Evolutionary conservation across 768 basidiomycete genomes (phyloP), one percentile per base, ranked within the genome.

Genomic region (Leccinum barrowsii): DNA sequence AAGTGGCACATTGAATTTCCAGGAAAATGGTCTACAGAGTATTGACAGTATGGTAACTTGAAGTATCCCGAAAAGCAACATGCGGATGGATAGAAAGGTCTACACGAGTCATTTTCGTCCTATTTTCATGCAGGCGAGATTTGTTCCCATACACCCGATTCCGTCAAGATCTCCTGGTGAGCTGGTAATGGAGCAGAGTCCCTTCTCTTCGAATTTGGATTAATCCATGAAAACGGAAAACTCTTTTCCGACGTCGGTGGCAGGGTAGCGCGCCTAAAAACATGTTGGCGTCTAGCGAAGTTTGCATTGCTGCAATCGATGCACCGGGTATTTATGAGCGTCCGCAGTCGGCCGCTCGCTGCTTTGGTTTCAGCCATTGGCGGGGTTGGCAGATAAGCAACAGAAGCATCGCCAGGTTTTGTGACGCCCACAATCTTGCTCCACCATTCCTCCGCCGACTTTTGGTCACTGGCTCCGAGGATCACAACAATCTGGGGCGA

Each of bases 401-500:
- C 30, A 26, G 50, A 62, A 28, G 58, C 56, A 17, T 59, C 55
- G 2, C 59, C 53, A 26, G 51, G 47, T 10, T 24, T 35, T 11
- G 28, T 44, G 17, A n/a, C 5, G 19, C 56, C 59, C 5, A 63
- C 32, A 6, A 50, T 26, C 28, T 28, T 24, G 7, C 24, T 53
- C 62, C 68, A 68, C 68, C 66, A 70, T 46, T 65, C 50, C 24
- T 59, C 55, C 28, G 63, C 68, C 7, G 69, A 63, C 24, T 2
- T 11, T 30, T 63, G 64, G 22, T 65, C 55, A 4, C 44, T 52
- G 5, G 63, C 60, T 47, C 68, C 68, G 5, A 59, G 50, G 49
- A 69, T 11, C 17, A 70, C 32, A n/a, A 68, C 59, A 7, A 70
- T 59, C 21, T 63, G 63, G 24, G 67, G 68, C 6, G 67, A 65